These are phyloP conservation scores for Vaccinium macrocarpon DNA, from an alignment of 148 eudicot genomes.

Conservation along the genomic window DNA sequence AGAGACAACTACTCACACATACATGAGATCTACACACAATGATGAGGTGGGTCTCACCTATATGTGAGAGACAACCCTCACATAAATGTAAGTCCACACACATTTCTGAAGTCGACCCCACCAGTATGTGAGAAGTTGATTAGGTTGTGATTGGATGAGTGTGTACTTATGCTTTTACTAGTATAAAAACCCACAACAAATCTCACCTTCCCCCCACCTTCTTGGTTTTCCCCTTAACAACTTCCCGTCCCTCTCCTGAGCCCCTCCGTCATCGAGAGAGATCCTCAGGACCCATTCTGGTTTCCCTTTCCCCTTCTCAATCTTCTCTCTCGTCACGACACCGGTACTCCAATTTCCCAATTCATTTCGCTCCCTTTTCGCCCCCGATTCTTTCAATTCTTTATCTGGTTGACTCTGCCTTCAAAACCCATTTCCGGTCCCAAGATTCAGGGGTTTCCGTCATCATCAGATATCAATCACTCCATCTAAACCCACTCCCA, in stretches of 20 bases:
- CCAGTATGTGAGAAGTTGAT: too few species aligned
- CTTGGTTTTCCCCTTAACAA: background rate
- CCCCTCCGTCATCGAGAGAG: background rate
- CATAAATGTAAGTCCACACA: too few species aligned
- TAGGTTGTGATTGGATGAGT: too few species aligned
- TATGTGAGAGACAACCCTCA: too few species aligned
- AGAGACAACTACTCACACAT: too few species aligned
- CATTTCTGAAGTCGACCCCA: too few species aligned
- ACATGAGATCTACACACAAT: too few species aligned
- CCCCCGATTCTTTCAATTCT: background rate
- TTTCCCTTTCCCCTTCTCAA: background rate
- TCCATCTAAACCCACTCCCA: conserved; percentile 24
- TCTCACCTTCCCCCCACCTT: background rate
- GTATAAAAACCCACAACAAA: too few species aligned
- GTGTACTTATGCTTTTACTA: too few species aligned
- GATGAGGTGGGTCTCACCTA: too few species aligned
- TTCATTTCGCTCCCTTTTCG: background rate
- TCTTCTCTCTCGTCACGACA: background rate
- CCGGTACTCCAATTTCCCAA: background rate
- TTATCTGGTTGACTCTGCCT: background rate
- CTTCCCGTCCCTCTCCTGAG: background rate
- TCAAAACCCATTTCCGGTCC: background rate
- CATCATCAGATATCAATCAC: conserved; percentile 21
- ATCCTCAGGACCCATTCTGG: background rate
- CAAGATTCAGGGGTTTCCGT: conserved; percentile 30